Base-by-base conservation (phyloP, 345 rosid species). In the Ceriops decandra region DNA sequence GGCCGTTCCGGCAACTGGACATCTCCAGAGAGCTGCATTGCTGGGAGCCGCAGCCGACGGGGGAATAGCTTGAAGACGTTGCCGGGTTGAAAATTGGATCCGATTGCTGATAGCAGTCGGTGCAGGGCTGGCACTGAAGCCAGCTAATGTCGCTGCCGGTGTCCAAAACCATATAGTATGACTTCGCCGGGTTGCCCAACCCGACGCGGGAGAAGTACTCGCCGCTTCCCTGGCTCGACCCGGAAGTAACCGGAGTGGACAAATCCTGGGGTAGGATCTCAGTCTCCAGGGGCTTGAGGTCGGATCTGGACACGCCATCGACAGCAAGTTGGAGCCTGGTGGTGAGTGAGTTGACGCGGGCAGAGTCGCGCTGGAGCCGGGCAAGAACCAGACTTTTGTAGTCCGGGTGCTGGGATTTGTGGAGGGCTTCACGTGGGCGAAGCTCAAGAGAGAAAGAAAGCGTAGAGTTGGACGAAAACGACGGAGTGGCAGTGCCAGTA, bases 141-240 rank as follows among this genome's bases (percentile, higher is more conserved):
- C 98, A 93, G 62, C 68, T 91, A 7, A 91, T 46, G 79, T 93
- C 98, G 63, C 95, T 88, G 16, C 98, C 98, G 5, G 96, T 90
- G 69, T 90, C 96, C 8, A 90, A 78, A n/a, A 87, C 92, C 89
- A 90, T 78, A 67, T 26, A 85, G 66, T 70, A 84, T 46, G 83
- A 82, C 32, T 74, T 87, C 3, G 90, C 76, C 60, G 98, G 98
- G 51, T 62, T 81, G n/a, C 98, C 98, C 53, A 93, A 75, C 3
- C 96, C 96, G 72, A 93, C 47, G 20, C 90, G 82, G 0, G 97
- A 76, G 82, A 93, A 93, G 78, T 93, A 93, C 86, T 93, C 98
- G 3, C 97, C 97, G 78, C 96, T 91, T 11, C 98, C 98, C 66
- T 91, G 95, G 54, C 84, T 73, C 2, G 66, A 57, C 5, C 98